phyloP scores from a whole-genome alignment of 805 yeast species.

The Barnettozyma pratensis region DNA sequence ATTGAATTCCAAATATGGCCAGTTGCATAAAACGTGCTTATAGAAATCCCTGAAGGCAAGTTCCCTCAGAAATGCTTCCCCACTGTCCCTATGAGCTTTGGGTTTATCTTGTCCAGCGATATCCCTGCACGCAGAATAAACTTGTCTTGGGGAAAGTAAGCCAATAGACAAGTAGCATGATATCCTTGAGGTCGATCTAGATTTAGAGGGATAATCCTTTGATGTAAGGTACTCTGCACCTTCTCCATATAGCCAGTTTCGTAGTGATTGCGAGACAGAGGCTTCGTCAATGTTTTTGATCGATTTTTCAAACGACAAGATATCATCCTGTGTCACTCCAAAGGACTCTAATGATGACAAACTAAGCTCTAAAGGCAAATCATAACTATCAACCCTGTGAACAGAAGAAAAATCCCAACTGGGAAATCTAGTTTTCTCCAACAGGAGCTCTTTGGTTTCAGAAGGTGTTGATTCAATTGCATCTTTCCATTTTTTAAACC shows the following conservation, averaged over 20 bases:
- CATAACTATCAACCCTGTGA: slow-evolving; percentile 2
- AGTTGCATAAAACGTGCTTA: slow-evolving; percentile 39
- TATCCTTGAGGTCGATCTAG: slow-evolving; percentile 32
- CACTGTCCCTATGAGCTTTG: slow-evolving; percentile 29
- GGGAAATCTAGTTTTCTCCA: too few relatives aligned
- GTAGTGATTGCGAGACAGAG: neutral
- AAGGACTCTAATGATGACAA: slow-evolving; percentile 10
- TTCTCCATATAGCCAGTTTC: slow-evolving; percentile 2
- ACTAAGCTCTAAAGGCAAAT: slow-evolving; percentile 18
- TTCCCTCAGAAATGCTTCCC: slow-evolving; percentile 44
- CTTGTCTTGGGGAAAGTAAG: slow-evolving; percentile 36
- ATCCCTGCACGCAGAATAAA: slow-evolving; percentile 26
- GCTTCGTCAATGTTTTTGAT: neutral
- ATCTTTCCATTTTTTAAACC: slow-evolving; percentile 40
- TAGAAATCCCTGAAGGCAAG: slow-evolving; percentile 58
- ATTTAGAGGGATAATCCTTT: slow-evolving; percentile 14
- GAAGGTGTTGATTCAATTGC: slow-evolving; percentile 19
- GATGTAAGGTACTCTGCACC: slow-evolving; percentile 2
- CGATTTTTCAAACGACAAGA: neutral
- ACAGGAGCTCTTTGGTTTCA: too few relatives aligned
- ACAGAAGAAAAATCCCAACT: too few relatives aligned
- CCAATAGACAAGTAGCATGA: slow-evolving; percentile 45
- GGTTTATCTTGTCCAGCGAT: slow-evolving; percentile 20
- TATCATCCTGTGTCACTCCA: slow-evolving; percentile 4
- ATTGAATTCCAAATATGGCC: slow-evolving; percentile 49